phyloP scores from a whole-genome alignment of 2,329 filamentous ascomycete species.

The Magnaporthiopsis rhizophila region DNA sequence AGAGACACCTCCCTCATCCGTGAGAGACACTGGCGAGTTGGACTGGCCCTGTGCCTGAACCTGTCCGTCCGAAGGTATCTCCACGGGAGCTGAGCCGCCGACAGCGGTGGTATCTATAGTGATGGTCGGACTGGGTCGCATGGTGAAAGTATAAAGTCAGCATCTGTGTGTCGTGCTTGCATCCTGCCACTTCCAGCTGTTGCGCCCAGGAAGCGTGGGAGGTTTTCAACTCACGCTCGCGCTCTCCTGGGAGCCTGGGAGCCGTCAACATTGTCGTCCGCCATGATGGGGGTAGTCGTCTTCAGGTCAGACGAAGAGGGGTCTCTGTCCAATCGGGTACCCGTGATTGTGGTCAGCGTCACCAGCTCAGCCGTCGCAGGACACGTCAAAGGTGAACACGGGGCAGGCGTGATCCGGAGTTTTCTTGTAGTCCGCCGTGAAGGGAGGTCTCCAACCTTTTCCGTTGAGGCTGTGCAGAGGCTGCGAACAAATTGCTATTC shows the following conservation, averaged over 20 bases:
- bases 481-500: background rate
- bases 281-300: constrained; percentile 3
- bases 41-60: constrained; percentile 13
- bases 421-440: background rate
- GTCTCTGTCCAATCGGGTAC: constrained; percentile 1
- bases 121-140: constrained; percentile 38
- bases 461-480: background rate
- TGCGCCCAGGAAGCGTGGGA: background rate
- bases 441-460: constrained; percentile 2
- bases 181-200: background rate
- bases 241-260: constrained; percentile 4
- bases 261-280: background rate
- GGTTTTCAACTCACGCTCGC: constrained; percentile 4
- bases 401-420: background rate
- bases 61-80: constrained; percentile 23
- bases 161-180: background rate
- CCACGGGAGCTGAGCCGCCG: constrained; percentile 17
- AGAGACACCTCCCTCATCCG: constrained; percentile 30
- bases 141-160: constrained; percentile 11
- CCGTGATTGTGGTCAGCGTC: constrained; percentile 4
- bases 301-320: background rate
- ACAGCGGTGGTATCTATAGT: constrained; percentile 44
- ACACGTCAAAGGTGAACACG: background rate
- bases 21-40: constrained; percentile 26
- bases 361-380: constrained; percentile 1